These are phyloP conservation scores for Podospora fimiseda DNA, from an alignment of 495 filamentous ascomycete genomes.

Conservation along the genomic window DNA sequence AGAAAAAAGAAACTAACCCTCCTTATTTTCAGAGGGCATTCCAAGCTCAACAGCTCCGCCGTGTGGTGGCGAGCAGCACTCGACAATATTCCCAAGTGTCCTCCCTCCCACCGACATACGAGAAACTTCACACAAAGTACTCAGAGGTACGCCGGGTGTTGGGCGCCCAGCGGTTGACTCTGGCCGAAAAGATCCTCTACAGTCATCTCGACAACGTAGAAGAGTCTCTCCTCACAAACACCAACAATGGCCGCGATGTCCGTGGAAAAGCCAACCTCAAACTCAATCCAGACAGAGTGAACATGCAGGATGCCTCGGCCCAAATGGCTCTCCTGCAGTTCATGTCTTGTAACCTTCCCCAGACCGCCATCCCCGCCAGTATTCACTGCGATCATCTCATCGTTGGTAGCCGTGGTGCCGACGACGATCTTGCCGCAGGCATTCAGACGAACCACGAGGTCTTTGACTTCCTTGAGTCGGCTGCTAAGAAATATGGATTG, in stretches of 20 bases:
- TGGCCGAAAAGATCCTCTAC: slow-evolving; percentile 97
- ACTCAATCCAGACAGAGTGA: slow-evolving; percentile 94
- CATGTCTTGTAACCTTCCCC: slow-evolving; percentile 89
- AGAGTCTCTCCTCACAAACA: slow-evolving; percentile 74
- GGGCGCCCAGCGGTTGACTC: slow-evolving; percentile 63
- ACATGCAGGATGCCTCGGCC: slow-evolving; percentile 98
- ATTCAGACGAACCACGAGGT: slow-evolving; percentile 94
- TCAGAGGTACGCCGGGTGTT: slow-evolving; percentile 64
- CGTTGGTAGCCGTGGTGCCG: slow-evolving; percentile 84
- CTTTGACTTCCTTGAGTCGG: slow-evolving; percentile 93
- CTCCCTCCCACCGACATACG: slow-evolving; percentile 40
- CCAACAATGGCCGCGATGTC: slow-evolving; percentile 71
- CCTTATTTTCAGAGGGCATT: slow-evolving; percentile 19
- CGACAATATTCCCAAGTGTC: slow-evolving; percentile 21
- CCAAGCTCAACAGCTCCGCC: slow-evolving; percentile 21
- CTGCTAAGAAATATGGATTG: slow-evolving; percentile 92
- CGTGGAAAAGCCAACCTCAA: slow-evolving; percentile 89
- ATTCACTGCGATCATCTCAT: slow-evolving; percentile 99
- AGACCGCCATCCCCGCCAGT: slow-evolving; percentile 91
- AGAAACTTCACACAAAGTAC: slow-evolving; percentile 42
- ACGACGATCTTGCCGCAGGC: slow-evolving; percentile 77
- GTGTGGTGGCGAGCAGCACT: slow-evolving; percentile 10
- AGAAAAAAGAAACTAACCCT: not conserved
- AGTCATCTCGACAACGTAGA: slow-evolving; percentile 84
- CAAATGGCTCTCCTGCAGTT: slow-evolving; percentile 98